Percentiles rank a stretch among this genome's conserved stretches.
Conservation (phyloP, 179 eudicot genomes). For the Heliamphora pulchella region DNA sequence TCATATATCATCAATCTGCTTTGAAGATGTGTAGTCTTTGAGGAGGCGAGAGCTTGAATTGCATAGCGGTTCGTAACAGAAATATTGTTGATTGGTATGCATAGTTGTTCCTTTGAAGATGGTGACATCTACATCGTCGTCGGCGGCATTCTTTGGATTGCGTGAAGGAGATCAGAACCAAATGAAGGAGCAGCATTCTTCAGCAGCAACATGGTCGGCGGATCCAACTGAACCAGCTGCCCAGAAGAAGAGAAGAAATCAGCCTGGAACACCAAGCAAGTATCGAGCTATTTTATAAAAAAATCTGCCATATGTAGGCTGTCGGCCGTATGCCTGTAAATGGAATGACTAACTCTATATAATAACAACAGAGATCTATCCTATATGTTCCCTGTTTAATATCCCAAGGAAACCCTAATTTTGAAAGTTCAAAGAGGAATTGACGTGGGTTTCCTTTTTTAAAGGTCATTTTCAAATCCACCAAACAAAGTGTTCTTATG, state of each 20-base stretch:
- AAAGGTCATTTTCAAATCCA: conserved; percentile 7
- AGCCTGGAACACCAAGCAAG: conserved; percentile 69
- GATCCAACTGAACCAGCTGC: conserved; percentile 18
- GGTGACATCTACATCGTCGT: conserved; percentile 26
- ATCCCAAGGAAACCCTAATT: conserved; percentile 35
- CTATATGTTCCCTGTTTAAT: conserved; percentile 16
- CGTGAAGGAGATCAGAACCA: conserved; percentile 23
- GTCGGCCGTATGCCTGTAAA: too few species aligned
- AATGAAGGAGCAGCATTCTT: conserved; percentile 11
- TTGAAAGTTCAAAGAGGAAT: conserved; percentile 26
- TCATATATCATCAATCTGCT: background rate
- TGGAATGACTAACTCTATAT: background rate
- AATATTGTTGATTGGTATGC: background rate
- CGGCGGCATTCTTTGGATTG: conserved; percentile 23
- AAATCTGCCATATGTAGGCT: conserved; percentile 16
- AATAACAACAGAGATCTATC: background rate
- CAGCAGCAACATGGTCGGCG: background rate
- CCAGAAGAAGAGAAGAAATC: conserved; percentile 51
- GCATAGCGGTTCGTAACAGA: too few species aligned
- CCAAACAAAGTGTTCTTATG: too few species aligned
- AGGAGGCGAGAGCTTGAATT: too few species aligned
- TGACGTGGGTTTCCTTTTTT: conserved; percentile 29
- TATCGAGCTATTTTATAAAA: conserved; percentile 18
- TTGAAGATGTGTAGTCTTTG: background rate
- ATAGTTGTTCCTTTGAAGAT: conserved; percentile 6